Base-by-base conservation (phyloP, 2,329 filamentous ascomycete genomes). In the Aspergillus brunneoviolaceus region DNA sequence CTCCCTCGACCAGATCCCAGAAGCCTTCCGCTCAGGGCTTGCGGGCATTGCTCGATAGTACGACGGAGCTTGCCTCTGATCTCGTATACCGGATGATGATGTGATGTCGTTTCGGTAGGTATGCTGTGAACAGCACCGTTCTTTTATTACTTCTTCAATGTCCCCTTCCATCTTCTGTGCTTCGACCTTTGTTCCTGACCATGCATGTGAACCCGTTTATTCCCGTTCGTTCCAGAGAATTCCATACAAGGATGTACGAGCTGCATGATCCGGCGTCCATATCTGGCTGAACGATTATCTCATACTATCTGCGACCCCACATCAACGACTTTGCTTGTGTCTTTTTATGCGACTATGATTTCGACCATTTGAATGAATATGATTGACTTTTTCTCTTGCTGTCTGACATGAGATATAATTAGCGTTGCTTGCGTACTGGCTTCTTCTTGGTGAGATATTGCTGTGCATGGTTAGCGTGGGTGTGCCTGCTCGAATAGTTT, bases 61-160 rank as follows among this genome's bases (percentile, higher is more conserved):
- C 72, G 35, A 72, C 74, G 1, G 76, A 78, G 63, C 65, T 78
- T 66, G 76, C 75, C 23, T 77, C 75, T 35, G 76, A 77, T 66
- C 67, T 78, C 64, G 73, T 78, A 29, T 78, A 75, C 61, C 72
- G 75, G 27, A 73, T 77, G 74, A 77, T 77, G 74, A 61, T 59
- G 61, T 59, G 54, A 65, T 58, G 73, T 63, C 70, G 6, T 55
- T 45, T 23, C 25, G 33, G 33, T 35, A 10, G n/a, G 16, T 23
- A 39, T 35, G 21, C 45, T n/a, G 57, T 35, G 51, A 47, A 33
- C n/a, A 21, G 23, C 42, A 16, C 53, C 53, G 33, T 58, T 63
- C 57, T 50, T 48, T 45, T 56, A 39, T 45, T 56, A 39, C 60
- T 62, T 62, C 59, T 58, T 56, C 58, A 21, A 55, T 16, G 51